Conservation (phyloP, 805 yeast genomes). For the Debaryomyces maramus region DNA sequence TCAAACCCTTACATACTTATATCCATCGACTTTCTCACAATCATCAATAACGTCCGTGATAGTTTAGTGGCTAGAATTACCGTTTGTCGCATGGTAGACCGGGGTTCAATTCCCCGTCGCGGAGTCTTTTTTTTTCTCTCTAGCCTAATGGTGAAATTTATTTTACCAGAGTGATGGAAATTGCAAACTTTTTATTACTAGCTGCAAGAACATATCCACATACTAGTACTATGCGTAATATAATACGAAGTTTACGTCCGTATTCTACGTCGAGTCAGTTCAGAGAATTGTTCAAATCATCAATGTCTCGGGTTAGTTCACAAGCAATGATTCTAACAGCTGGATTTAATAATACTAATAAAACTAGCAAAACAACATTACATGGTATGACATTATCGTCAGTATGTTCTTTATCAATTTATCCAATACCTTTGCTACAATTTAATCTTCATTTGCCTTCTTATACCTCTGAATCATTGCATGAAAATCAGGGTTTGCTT, state of each 20-base stretch:
- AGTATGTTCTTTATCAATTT: conserved; percentile 75
- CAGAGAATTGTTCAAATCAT: conserved; percentile 21
- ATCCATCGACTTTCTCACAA: too few species aligned
- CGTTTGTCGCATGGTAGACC: conserved; percentile 12
- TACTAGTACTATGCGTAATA: background rate
- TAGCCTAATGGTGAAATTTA: too few species aligned
- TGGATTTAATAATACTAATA: conserved; percentile 19
- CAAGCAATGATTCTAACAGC: conserved; percentile 48
- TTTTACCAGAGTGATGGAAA: background rate
- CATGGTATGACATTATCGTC: conserved; percentile 88
- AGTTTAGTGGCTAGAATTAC: conserved; percentile 12
- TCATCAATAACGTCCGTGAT: conserved; percentile 9
- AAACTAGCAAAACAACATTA: conserved; percentile 13
- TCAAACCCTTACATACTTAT: too few species aligned
- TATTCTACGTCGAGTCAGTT: conserved; percentile 2
- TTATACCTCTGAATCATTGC: conserved; percentile 67
- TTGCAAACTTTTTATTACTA: background rate
- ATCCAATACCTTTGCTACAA: conserved; percentile 76
- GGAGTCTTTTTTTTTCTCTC: conserved; percentile 4
- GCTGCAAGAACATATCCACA: background rate
- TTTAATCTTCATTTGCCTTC: conserved; percentile 89
- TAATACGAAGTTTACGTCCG: conserved; percentile 1
- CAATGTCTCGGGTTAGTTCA: conserved; percentile 39
- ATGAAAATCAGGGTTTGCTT: conserved; percentile 49
- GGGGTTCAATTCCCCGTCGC: conserved; percentile 12